phyloP scores from a whole-genome alignment of 1,139 yeast genomes.

The Candida pseudoviswanathii region DNA sequence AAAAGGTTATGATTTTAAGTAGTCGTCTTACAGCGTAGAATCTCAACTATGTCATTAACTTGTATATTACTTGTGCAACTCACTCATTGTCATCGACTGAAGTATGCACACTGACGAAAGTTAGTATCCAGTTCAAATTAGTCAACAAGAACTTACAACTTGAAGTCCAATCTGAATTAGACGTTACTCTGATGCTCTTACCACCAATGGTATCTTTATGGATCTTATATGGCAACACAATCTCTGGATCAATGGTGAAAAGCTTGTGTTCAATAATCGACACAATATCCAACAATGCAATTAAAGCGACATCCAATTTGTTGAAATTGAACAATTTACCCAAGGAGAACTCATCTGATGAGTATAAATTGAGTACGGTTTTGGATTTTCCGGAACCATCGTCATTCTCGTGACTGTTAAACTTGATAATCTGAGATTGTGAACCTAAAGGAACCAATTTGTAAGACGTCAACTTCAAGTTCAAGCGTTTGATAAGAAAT shows the following conservation, averaged over 20 bases:
- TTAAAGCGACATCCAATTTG: slow-evolving; percentile 75
- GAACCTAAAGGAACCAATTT: slow-evolving; percentile 83
- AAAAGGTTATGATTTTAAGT: too few species aligned
- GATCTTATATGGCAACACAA: slow-evolving; percentile 70
- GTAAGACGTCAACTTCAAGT: slow-evolving; percentile 59
- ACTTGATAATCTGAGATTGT: slow-evolving; percentile 72
- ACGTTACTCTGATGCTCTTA: slow-evolving; percentile 68
- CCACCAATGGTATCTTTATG: slow-evolving; percentile 74
- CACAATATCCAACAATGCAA: slow-evolving; percentile 67
- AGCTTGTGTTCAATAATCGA: slow-evolving; percentile 57
- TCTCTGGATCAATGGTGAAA: slow-evolving; percentile 49
- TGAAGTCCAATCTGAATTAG: slow-evolving; percentile 85
- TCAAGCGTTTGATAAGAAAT: slow-evolving; percentile 62
- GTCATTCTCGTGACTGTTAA: slow-evolving; percentile 22
- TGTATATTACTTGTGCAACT: too few species aligned
- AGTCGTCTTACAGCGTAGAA: too few species aligned
- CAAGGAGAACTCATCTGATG: slow-evolving; percentile 67
- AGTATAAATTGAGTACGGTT: slow-evolving; percentile 51
- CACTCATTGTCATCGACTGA: background rate
- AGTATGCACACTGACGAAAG: slow-evolving; percentile 42
- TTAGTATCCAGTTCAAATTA: slow-evolving; percentile 59
- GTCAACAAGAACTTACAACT: slow-evolving; percentile 84
- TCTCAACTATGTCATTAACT: too few species aligned
- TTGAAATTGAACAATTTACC: slow-evolving; percentile 72
- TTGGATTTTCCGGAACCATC: slow-evolving; percentile 23